Conservation (phyloP, 164 flowering plant species). For the Dillenia suffruticosa region DNA sequence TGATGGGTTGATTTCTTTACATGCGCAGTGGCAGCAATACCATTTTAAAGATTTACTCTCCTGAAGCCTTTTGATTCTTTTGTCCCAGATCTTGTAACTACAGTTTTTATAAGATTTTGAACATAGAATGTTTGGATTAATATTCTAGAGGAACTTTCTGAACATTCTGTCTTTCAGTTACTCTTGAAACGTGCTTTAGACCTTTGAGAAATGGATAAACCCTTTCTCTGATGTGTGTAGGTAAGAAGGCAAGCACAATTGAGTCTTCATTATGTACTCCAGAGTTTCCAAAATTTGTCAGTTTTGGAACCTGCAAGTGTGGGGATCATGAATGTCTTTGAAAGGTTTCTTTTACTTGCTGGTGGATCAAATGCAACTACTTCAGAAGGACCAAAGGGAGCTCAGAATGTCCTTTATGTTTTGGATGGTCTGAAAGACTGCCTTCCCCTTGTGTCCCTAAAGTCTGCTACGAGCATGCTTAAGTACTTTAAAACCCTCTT, state of each 20-base stretch:
- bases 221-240: slow-evolving; percentile 28
- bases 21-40: no score
- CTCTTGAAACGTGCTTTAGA: no score
- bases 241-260: slow-evolving; percentile 64
- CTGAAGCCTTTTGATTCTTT: no score
- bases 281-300: slow-evolving; percentile 43
- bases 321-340: slow-evolving; percentile 52
- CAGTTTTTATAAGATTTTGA: no score
- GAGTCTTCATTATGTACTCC: slow-evolving; percentile 54
- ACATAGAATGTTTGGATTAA: no score
- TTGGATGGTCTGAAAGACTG: slow-evolving; percentile 72
- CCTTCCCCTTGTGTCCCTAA: slow-evolving; percentile 63
- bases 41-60: no score
- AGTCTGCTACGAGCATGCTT: slow-evolving; percentile 43
- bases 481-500: slow-evolving; percentile 67
- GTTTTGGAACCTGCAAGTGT: slow-evolving; percentile 68
- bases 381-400: slow-evolving; percentile 62
- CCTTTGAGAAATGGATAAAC: no score
- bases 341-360: slow-evolving; percentile 71
- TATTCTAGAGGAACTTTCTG: no score
- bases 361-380: slow-evolving; percentile 47
- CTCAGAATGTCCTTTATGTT: slow-evolving; percentile 67
- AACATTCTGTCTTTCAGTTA: no score
- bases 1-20: no score
- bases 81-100: no score